Base-by-base conservation (phyloP, 2,329 filamentous ascomycete genomes). In the Scopulariopsis brevicaulis region DNA sequence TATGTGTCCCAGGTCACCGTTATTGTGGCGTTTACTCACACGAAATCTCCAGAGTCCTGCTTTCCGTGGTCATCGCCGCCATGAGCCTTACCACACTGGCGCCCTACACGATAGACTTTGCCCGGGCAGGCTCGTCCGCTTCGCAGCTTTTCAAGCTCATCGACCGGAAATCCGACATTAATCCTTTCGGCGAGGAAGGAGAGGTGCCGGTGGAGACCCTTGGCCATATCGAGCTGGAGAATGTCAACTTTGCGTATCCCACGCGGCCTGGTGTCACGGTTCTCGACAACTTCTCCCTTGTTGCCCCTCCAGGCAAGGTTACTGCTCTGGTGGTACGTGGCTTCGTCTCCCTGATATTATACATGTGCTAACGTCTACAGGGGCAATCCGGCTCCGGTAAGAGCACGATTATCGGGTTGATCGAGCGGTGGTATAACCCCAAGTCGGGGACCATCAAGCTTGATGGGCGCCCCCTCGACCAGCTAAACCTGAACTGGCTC, bases 311-410 rank as follows among this genome's bases (percentile, higher is more conserved):
- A 3, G 71, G 73, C 18, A 76, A 77, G 59, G 73, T 74, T 0
- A 82, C 78, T 1, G 81, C 81, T 2, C 71, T 83, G 5, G 80
- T 85, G 7, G 82, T 82, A 0, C 70, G 77, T 1, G 14, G 15
- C 14, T 37, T 4, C 32, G 18, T 25, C 2, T 37, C 12, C 15
- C n/a, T 6, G 1, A 18, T 11, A 55, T 3, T 11, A 1, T 2
- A 1, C 4, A 14, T 7, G 1, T 28, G 15, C 51, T 53, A 53
- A 25, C 22, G 7, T 1, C 20, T 11, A 24, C 22, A 58, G 56
- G 87, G 87, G 0, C 81, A 85, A 1, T 82, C 78, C 22, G 83
- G 82, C 0, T 80, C 74, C 4, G 81, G 81, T 0, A 84, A 84
- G 62, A 82, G 78, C 52, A 84, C 80, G 0, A 73, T 83, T 3